A percentile compares a stretch with the other conserved stretches of the same genome.
phyloP scores from a whole-genome alignment of 768 basidiomycete species.

The Cyclocybe cylindracea region DNA sequence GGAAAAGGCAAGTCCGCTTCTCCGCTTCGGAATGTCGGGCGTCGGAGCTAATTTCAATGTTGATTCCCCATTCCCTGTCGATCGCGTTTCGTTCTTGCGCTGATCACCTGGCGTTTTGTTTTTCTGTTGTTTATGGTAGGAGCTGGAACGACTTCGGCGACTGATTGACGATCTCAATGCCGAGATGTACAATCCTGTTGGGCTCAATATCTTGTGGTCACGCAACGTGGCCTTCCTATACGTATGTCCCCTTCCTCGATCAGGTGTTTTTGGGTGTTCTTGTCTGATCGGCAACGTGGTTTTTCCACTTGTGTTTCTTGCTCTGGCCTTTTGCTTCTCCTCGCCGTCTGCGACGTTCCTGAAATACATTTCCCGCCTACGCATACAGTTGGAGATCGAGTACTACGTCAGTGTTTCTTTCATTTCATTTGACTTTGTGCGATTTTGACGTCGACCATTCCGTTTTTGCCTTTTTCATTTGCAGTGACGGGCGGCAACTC shows the following conservation, averaged over 20 bases:
- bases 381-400: conserved; percentile 85
- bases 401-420: conserved; percentile 70
- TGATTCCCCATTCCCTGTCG: too few species aligned
- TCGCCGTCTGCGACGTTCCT: too few species aligned
- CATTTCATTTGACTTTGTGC: conserved; percentile 1
- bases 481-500: too few species aligned
- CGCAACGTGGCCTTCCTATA: conserved; percentile 85
- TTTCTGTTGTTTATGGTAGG: conserved; percentile 42
- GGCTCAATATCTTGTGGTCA: conserved; percentile 88
- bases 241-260: conserved; percentile 53
- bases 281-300: conserved; percentile 8
- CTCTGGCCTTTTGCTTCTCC: background rate
- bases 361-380: too few species aligned
- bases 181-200: conserved; percentile 79
- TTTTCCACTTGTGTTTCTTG: conserved; percentile 3
- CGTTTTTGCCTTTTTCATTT: background rate
- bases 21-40: background rate
- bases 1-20: conserved; percentile 57
- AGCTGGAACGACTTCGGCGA: conserved; percentile 67
- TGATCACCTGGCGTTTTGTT: conserved; percentile 1
- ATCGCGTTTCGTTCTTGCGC: background rate
- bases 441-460: background rate
- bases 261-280: conserved; percentile 1
- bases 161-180: conserved; percentile 71
- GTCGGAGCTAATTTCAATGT: too few species aligned